These are phyloP conservation scores for Microsporum audouinii DNA, from an alignment of 2,329 filamentous ascomycete species.

Conservation along the genomic window DNA sequence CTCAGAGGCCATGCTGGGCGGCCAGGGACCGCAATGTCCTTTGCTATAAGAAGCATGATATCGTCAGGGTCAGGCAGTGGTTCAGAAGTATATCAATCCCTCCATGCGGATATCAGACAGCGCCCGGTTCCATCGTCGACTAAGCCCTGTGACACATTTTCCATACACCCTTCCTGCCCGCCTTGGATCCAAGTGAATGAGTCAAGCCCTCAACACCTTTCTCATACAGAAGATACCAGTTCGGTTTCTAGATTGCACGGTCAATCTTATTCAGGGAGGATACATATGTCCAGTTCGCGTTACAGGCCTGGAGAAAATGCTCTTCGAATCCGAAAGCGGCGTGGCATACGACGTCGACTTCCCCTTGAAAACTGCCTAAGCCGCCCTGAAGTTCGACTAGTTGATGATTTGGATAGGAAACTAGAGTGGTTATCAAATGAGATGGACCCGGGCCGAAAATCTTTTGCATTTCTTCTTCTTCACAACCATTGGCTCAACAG, in stretches of 20 bases:
- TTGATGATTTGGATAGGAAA: slow-evolving; percentile 27
- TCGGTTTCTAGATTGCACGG: background rate
- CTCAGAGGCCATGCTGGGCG: slow-evolving; percentile 20
- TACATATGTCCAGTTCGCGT: background rate
- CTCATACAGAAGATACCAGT: background rate
- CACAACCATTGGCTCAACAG: slow-evolving; percentile 35
- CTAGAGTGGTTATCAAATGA: slow-evolving; percentile 30
- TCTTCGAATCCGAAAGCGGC: background rate
- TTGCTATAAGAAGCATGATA: slow-evolving; percentile 18
- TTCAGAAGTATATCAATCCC: background rate
- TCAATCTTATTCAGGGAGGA: background rate
- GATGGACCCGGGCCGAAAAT: slow-evolving; percentile 29
- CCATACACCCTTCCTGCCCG: background rate
- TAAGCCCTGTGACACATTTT: background rate
- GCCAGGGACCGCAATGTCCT: slow-evolving; percentile 28
- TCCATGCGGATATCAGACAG: background rate
- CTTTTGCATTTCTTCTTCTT: slow-evolving; percentile 31
- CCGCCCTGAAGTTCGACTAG: slow-evolving; percentile 28
- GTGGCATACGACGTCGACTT: background rate
- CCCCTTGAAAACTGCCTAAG: slow-evolving; percentile 16
- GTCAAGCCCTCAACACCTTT: background rate
- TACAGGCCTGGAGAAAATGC: background rate
- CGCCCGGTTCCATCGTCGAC: background rate
- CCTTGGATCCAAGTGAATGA: no score
- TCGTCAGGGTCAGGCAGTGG: slow-evolving; percentile 9